Conservation (phyloP, 116 monocot species). For the Dioscorea cayenensis region DNA sequence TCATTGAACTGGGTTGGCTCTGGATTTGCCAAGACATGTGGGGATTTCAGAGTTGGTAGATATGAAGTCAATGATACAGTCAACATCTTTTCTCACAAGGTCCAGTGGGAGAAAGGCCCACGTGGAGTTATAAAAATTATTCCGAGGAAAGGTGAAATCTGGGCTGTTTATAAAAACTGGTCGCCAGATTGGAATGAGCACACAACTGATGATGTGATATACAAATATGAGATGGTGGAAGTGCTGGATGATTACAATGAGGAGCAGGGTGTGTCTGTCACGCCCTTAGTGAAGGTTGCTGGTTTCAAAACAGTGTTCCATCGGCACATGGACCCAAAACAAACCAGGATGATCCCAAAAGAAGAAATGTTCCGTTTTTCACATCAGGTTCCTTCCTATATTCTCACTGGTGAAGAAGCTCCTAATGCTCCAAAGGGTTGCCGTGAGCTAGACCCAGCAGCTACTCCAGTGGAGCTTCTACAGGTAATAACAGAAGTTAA, state of each 20-base stretch:
- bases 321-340: conserved; percentile 44
- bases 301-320: conserved; percentile 87
- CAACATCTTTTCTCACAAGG: conserved; percentile 88
- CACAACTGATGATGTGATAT: conserved; percentile 70
- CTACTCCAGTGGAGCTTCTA: conserved; percentile 84
- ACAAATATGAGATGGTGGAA: conserved; percentile 95
- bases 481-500: conserved; percentile 48
- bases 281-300: conserved; percentile 69
- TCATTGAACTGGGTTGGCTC: conserved; percentile 62
- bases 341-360: conserved; percentile 51
- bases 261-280: conserved; percentile 60
- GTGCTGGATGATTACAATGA: conserved; percentile 76
- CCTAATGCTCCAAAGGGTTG: conserved; percentile 79
- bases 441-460: conserved; percentile 87
- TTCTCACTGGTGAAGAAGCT: conserved; percentile 76
- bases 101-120: conserved; percentile 72
- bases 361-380: conserved; percentile 96
- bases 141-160: conserved; percentile 78
- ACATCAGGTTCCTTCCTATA: conserved; percentile 79
- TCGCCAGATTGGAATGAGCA: conserved; percentile 69
- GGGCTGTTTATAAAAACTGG: conserved; percentile 95
- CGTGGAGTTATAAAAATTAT: conserved; percentile 77
- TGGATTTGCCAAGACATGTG: conserved; percentile 88
- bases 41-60: conserved; percentile 67
- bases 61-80: conserved; percentile 55